Conservation (phyloP, 371 early-diverging fungal genomes). For the Blakeslea trispora region DNA sequence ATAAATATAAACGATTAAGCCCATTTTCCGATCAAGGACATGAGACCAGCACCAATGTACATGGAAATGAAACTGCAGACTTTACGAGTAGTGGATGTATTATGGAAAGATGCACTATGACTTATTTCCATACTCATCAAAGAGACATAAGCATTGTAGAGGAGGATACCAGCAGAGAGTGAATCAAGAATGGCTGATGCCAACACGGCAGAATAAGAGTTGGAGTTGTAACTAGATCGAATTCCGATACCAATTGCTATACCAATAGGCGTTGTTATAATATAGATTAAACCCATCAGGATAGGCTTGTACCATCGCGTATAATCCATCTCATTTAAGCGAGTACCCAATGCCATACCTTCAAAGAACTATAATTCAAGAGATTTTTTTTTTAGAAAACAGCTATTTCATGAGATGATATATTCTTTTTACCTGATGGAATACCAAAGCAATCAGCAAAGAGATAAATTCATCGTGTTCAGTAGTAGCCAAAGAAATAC, state of each 20-base stretch:
- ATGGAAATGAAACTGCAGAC: slow-evolving; percentile 26
- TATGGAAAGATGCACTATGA: slow-evolving; percentile 27
- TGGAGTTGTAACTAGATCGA: slow-evolving; percentile 45
- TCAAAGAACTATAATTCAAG: slow-evolving; percentile 50
- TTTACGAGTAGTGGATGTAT: slow-evolving; percentile 20
- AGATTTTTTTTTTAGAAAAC: neutral
- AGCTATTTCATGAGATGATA: neutral
- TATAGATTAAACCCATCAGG: slow-evolving; percentile 50
- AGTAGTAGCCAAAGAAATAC: slow-evolving; percentile 74
- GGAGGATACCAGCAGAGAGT: slow-evolving; percentile 54
- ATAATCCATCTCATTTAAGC: slow-evolving; percentile 49
- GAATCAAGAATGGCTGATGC: slow-evolving; percentile 55
- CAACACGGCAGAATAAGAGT: slow-evolving; percentile 40
- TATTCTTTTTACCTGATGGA: slow-evolving; percentile 70
- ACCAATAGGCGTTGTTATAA: slow-evolving; percentile 64
- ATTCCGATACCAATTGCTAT: slow-evolving; percentile 62
- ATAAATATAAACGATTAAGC: slow-evolving; percentile 38
- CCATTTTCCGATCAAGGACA: slow-evolving; percentile 75
- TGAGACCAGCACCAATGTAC: slow-evolving; percentile 64
- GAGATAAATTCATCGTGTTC: slow-evolving; percentile 62
- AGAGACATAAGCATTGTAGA: slow-evolving; percentile 53
- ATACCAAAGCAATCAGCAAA: slow-evolving; percentile 75
- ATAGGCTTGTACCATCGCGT: slow-evolving; percentile 29
- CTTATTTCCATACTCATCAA: slow-evolving; percentile 45
- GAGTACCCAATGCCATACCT: slow-evolving; percentile 58